These are phyloP conservation scores for Daldinia decipiens DNA, from an alignment of 495 filamentous ascomycete species.

Conservation along the genomic window DNA sequence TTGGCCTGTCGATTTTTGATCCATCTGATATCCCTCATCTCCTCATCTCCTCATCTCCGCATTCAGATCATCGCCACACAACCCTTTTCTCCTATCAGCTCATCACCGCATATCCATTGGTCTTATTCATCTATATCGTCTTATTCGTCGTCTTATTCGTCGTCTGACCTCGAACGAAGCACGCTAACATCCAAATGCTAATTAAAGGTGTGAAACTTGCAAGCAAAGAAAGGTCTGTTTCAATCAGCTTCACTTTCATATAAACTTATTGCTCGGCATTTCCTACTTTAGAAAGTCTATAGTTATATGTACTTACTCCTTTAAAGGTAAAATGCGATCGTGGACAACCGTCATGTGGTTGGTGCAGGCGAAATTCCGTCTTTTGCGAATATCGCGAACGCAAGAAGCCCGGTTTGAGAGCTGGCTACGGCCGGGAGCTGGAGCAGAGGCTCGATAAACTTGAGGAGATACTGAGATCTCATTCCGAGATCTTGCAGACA, in stretches of 20 bases:
- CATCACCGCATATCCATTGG: not conserved
- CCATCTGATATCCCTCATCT: constrained; percentile 7
- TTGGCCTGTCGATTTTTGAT: not conserved
- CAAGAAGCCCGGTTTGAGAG: constrained; percentile 84
- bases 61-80: not conserved
- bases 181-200: constrained; percentile 35
- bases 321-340: constrained; percentile 82
- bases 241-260: not conserved
- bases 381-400: constrained; percentile 84
- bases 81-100: not conserved
- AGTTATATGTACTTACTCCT: not conserved
- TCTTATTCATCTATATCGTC: constrained; percentile 7
- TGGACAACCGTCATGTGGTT: constrained; percentile 84
- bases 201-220: constrained; percentile 76
- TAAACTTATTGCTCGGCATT: too few species aligned
- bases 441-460: constrained; percentile 78
- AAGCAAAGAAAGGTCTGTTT: constrained; percentile 78
- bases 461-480: constrained; percentile 59
- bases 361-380: constrained; percentile 83
- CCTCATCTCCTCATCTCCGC: constrained; percentile 6
- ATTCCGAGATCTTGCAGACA: constrained; percentile 59
- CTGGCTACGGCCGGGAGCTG: constrained; percentile 87
- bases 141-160: constrained; percentile 3
- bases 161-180: constrained; percentile 6
- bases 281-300: too few species aligned